Percentiles rank a stretch among this genome's conserved stretches.
Evolutionary conservation across 176 grass and related monocot genomes (phyloP).

Genomic region (Saccharum spontaneum): DNA sequence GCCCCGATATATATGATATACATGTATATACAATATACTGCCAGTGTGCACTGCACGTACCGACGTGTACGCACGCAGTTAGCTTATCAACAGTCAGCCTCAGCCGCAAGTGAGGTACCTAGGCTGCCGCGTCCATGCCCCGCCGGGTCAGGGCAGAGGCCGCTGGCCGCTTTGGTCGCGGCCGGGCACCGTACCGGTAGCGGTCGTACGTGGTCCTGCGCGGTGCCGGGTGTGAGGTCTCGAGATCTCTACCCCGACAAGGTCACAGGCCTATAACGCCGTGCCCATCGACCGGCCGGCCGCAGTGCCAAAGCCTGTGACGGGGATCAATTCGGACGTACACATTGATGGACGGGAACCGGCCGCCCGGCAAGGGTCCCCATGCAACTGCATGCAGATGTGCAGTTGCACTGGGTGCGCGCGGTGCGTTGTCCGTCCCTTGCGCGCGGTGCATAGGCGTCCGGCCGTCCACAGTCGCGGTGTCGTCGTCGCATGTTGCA

Average conservation of each 20-base stretch:
- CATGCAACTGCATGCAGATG: conserved; percentile 12
- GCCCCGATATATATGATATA: too few species aligned
- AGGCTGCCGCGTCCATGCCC: not conserved
- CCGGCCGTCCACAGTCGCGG: not conserved
- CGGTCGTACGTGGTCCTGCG: not conserved
- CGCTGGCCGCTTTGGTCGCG: not conserved
- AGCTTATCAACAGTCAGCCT: not conserved
- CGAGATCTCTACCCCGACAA: conserved; percentile 61
- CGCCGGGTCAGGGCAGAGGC: not conserved
- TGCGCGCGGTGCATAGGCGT: not conserved
- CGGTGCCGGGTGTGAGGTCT: not conserved
- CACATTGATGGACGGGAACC: conserved; percentile 45
- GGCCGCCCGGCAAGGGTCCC: not conserved
- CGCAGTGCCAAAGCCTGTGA: conserved; percentile 51
- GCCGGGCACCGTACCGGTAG: not conserved
- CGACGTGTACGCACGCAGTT: not conserved
- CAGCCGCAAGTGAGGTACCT: not conserved
- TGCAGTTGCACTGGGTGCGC: not conserved
- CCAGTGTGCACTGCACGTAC: not conserved
- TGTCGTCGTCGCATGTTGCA: not conserved
- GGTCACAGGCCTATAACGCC: conserved; percentile 54
- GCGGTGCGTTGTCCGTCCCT: not conserved
- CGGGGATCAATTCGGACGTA: conserved; percentile 48
- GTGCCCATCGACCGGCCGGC: conserved; percentile 19
- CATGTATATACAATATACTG: too few species aligned